Conservation (phyloP, 371 early-diverging fungal genomes). For the Aphelidium insulamus region DNA sequence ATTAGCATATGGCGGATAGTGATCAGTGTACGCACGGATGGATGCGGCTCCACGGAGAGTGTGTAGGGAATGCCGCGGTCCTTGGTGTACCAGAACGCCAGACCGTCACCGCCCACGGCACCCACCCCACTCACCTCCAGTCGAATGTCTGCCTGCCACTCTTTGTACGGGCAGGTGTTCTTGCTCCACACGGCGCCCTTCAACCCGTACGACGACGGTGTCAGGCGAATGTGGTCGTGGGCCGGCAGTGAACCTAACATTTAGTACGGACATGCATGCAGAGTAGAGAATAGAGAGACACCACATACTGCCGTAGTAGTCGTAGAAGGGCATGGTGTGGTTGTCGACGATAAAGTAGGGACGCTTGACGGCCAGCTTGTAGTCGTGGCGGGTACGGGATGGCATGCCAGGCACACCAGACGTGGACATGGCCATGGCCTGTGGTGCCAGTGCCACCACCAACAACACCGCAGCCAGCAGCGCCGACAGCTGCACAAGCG, state of each 20-base stretch:
- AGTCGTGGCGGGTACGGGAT: slow-evolving; percentile 40
- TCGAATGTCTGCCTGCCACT: slow-evolving; percentile 48
- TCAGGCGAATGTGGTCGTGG: slow-evolving; percentile 36
- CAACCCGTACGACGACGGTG: slow-evolving; percentile 34
- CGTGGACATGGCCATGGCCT: too few species aligned
- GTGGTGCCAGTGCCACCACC: too few species aligned
- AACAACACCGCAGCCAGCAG: too few species aligned
- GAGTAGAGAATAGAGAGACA: neutral
- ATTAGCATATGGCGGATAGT: too few species aligned
- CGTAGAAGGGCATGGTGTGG: slow-evolving; percentile 28
- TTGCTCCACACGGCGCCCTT: slow-evolving; percentile 46
- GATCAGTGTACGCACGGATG: too few species aligned
- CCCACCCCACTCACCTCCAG: slow-evolving; percentile 37
- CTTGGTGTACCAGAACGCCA: slow-evolving; percentile 67
- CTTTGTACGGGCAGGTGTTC: slow-evolving; percentile 32
- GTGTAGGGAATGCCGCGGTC: slow-evolving; percentile 21
- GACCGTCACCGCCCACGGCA: slow-evolving; percentile 47
- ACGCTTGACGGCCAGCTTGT: slow-evolving; percentile 33
- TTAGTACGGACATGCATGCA: neutral
- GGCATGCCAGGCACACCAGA: too few species aligned
- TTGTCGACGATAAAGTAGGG: slow-evolving; percentile 25
- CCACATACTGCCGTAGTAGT: slow-evolving; percentile 19
- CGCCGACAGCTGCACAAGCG: too few species aligned
- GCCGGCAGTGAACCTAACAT: slow-evolving; percentile 26
- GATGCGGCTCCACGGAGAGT: too few species aligned